Conservation (phyloP, 2,329 filamentous ascomycete genomes). For the Ploettnerulaceae sp. region DNA sequence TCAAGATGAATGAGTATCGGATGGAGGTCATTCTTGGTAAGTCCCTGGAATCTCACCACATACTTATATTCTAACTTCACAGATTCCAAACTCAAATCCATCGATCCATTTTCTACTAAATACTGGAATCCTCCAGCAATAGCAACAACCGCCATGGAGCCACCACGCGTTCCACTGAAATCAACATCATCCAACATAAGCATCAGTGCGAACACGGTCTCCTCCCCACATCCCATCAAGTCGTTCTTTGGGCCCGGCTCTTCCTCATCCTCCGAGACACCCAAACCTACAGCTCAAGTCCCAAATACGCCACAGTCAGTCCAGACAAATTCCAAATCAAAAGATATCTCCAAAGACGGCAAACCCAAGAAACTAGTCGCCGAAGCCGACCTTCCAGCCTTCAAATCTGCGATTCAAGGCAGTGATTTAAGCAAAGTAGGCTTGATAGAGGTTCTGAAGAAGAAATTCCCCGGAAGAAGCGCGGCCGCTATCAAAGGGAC, state of each 20-base stretch:
- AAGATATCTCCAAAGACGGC: conserved; percentile 10
- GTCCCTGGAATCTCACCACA: background rate
- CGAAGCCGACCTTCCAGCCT: conserved; percentile 35
- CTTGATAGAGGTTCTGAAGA: conserved; percentile 69
- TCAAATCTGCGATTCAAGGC: conserved; percentile 66
- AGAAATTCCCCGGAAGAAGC: conserved; percentile 64
- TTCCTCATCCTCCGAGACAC: background rate
- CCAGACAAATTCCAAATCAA: background rate
- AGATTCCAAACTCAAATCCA: conserved; percentile 44
- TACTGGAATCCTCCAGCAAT: conserved; percentile 59
- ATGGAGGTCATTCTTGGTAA: conserved; percentile 61
- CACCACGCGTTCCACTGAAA: conserved; percentile 35
- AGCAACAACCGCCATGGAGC: conserved; percentile 29
- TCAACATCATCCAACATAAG: conserved; percentile 18
- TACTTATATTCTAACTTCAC: conserved; percentile 9
- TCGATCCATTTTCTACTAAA: conserved; percentile 77
- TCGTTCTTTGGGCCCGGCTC: conserved; percentile 2
- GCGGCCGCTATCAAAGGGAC: conserved; percentile 69
- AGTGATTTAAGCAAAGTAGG: conserved; percentile 70
- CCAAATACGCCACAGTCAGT: background rate
- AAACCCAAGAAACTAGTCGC: conserved; percentile 29
- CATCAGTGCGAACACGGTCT: conserved; percentile 16
- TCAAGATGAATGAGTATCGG: conserved; percentile 54
- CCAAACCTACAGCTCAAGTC: conserved; percentile 1
- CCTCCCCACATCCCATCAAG: conserved; percentile 5